Conservation (phyloP, 148 eudicot genomes). For the Rheum nobile region DNA sequence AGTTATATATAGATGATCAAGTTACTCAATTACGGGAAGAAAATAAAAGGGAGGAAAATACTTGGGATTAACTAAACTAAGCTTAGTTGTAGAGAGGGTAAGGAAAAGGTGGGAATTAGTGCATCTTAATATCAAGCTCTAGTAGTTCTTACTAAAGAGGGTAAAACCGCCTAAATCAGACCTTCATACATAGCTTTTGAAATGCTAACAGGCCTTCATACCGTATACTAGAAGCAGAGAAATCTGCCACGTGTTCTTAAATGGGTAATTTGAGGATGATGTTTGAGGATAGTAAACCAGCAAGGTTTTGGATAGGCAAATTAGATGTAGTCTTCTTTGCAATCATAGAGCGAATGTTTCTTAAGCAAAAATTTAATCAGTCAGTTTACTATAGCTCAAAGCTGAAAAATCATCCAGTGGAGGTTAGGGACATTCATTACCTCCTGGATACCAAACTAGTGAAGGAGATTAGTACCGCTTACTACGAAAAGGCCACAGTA, state of each 20-base stretch:
- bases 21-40: neutral
- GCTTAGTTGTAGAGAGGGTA: neutral
- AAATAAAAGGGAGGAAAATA: no score
- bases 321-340: neutral
- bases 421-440: neutral
- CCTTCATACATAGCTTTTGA: no score
- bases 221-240: no score
- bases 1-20: neutral
- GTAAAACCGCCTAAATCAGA: no score
- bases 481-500: neutral
- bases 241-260: no score
- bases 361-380: no score
- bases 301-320: neutral
- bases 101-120: neutral
- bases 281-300: neutral
- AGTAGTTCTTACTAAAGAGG: no score
- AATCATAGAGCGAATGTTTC: no score
- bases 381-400: no score
- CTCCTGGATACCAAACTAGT: neutral
- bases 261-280: neutral
- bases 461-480: neutral
- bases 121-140: no score
- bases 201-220: no score
- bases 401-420: no score
- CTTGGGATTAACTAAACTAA: neutral